Conservation (phyloP, 2,329 filamentous ascomycete genomes). For the Fusarium marasasianum region DNA sequence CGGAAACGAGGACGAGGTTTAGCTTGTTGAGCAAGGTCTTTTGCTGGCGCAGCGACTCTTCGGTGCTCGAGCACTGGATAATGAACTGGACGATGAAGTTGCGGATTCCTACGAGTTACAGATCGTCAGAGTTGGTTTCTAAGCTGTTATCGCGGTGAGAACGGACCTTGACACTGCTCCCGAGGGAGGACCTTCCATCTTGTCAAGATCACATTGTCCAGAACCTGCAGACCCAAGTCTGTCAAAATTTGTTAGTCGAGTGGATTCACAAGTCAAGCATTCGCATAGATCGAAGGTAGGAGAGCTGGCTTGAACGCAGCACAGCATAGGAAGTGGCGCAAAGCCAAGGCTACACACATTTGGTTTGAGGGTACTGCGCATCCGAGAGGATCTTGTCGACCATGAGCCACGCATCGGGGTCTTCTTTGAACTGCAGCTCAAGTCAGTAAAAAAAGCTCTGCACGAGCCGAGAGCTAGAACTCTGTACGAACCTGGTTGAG, state of each 20-base stretch:
- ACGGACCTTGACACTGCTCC: constrained; percentile 88
- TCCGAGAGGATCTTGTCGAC: constrained; percentile 97
- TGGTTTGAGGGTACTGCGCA: constrained; percentile 93
- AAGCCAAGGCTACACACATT: constrained; percentile 71
- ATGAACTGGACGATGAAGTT: constrained; percentile 99
- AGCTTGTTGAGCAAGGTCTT: constrained; percentile 96
- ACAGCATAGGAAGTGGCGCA: constrained; percentile 19
- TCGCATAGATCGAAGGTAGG: neutral
- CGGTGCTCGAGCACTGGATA: constrained; percentile 88
- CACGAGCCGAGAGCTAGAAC: neutral
- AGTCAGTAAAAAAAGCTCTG: constrained; percentile 26
- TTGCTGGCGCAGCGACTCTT: constrained; percentile 85
- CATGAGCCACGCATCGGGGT: constrained; percentile 96
- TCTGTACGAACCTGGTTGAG: constrained; percentile 81
- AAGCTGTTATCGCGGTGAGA: neutral
- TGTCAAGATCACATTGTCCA: constrained; percentile 98
- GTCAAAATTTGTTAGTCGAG: constrained; percentile 41
- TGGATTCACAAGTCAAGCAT: constrained; percentile 3
- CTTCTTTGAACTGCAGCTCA: constrained; percentile 87
- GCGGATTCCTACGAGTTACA: constrained; percentile 76
- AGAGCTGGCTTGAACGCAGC: neutral
- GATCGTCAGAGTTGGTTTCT: constrained; percentile 19
- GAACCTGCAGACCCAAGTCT: constrained; percentile 94
- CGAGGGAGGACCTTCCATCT: constrained; percentile 97
- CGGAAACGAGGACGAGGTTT: constrained; percentile 95